Conservation (phyloP, 2,329 filamentous ascomycete genomes). For the Fonsecaea nubica region DNA sequence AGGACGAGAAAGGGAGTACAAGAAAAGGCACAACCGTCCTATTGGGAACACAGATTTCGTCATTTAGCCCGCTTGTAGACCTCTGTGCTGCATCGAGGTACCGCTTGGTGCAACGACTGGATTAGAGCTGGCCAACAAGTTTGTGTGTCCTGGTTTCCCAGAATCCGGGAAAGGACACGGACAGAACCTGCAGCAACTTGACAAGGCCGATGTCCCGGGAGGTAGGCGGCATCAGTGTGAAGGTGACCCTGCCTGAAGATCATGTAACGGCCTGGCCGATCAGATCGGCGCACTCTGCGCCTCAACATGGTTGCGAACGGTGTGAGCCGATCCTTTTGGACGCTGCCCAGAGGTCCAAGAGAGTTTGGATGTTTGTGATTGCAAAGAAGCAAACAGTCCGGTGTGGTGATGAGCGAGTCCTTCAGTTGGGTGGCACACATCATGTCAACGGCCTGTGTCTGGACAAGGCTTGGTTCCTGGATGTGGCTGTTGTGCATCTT, state of each 20-base stretch:
- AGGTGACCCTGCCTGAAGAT: background rate
- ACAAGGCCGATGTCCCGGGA: slow-evolving; percentile 13
- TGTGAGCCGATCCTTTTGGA: background rate
- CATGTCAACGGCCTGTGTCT: background rate
- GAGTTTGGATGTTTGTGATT: slow-evolving; percentile 25
- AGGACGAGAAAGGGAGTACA: slow-evolving; percentile 26
- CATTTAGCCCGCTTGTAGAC: slow-evolving; percentile 19
- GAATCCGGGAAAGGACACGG: slow-evolving; percentile 4
- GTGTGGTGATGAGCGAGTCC: slow-evolving; percentile 1
- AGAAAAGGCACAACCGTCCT: slow-evolving; percentile 17
- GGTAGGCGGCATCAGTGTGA: background rate
- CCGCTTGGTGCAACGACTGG: slow-evolving; percentile 31
- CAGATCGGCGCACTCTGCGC: slow-evolving; percentile 18
- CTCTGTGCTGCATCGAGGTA: slow-evolving; percentile 12
- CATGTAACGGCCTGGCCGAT: slow-evolving; percentile 6
- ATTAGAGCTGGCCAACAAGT: slow-evolving; percentile 8
- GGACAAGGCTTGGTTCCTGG: slow-evolving; percentile 12
- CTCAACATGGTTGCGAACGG: background rate
- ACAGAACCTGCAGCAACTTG: slow-evolving; percentile 3
- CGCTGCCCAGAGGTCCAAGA: slow-evolving; percentile 16
- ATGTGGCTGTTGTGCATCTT: background rate
- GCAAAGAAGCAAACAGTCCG: slow-evolving; percentile 5
- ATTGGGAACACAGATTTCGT: slow-evolving; percentile 20
- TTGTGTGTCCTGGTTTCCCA: slow-evolving; percentile 19
- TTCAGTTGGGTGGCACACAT: slow-evolving; percentile 7